Evolutionary conservation across 305 asterid species (phyloP), one percentile per base, ranked within the genome.

Genomic region (Rubia peregrina): DNA sequence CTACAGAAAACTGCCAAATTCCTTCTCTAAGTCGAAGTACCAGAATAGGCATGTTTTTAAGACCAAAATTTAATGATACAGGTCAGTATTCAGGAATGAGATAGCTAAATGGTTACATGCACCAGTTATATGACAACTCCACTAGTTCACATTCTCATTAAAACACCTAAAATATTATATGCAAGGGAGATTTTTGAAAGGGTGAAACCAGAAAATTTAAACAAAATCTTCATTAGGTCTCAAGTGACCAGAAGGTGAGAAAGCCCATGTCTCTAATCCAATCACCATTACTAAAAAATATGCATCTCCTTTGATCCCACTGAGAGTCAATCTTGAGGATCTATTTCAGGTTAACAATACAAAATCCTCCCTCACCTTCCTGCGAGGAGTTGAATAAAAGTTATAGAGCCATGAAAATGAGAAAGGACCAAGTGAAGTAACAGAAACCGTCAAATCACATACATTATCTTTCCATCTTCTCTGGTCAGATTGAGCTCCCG

Each of bases 51-150:
- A 66, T 41, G 55, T 56, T 6, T 65, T 43, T 33, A 12, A 19
- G 24, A 57, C 53, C 78, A 74, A 74, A 74, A 68, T 61, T 74
- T 67, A 67, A 33, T 66, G 42, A 21, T 74, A 61, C 78, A 74
- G 16, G 59, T 24, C 67, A 59, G 73, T 22, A 69, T 40, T 43
- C 67, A 59, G 67, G 59, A 70, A 60, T 49, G 53, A 26, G 36
- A 67, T 3, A 38, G 49, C 67, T 26, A 43, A 67, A 53, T 42
- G 42, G 60, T 66, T 64, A 67, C 36, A 48, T 57, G 68, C 22
- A 73, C 71, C 48, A 24, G 60, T 6, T 43, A 22, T 46, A 48
- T 17, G 41, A 67, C 64, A 74, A 43, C 16, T 59, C 72, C 19
- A 21, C 43, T 33, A 33, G 63, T 59, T 59, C 10, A 74, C 8